Evolutionary conservation across 106 monocot species (phyloP).

Genomic region (Apostasia ramifera): DNA sequence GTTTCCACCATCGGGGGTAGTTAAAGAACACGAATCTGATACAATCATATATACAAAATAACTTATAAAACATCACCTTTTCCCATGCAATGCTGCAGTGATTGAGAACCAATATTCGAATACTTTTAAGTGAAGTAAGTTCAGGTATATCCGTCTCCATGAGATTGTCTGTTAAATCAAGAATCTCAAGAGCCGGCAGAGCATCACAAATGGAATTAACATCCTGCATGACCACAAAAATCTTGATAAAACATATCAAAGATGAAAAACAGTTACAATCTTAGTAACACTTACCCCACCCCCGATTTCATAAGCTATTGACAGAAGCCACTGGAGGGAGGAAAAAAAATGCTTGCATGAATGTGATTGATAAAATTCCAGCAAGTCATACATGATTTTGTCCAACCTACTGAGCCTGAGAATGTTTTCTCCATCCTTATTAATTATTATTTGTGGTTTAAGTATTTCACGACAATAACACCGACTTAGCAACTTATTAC

Average conservation of each 20-base stretch:
- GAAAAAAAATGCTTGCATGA: too few relatives aligned
- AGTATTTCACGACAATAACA: too few relatives aligned
- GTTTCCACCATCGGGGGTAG: conserved; percentile 17
- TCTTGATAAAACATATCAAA: background rate
- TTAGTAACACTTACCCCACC: too few relatives aligned
- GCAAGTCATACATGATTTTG: too few relatives aligned
- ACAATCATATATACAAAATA: background rate
- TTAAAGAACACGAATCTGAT: background rate
- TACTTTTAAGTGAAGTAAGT: conserved; percentile 39
- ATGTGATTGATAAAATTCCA: too few relatives aligned
- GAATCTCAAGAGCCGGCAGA: conserved; percentile 66
- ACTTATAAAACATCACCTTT: conserved; percentile 32
- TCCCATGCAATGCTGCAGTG: conserved; percentile 77
- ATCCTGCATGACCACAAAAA: conserved; percentile 49
- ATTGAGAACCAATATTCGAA: conserved; percentile 82
- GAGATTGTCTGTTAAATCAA: conserved; percentile 63
- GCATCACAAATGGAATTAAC: conserved; percentile 64
- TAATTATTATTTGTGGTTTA: too few relatives aligned
- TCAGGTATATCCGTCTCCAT: conserved; percentile 35
- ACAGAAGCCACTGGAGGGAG: too few relatives aligned
- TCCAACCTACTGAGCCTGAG: too few relatives aligned
- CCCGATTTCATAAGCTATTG: too few relatives aligned
- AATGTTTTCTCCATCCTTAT: too few relatives aligned
- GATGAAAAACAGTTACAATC: too few relatives aligned
- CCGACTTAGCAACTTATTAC: too few relatives aligned